These are phyloP conservation scores for Tremella fuciformis DNA, from an alignment of 768 basidiomycete species.

Conservation along the genomic window DNA sequence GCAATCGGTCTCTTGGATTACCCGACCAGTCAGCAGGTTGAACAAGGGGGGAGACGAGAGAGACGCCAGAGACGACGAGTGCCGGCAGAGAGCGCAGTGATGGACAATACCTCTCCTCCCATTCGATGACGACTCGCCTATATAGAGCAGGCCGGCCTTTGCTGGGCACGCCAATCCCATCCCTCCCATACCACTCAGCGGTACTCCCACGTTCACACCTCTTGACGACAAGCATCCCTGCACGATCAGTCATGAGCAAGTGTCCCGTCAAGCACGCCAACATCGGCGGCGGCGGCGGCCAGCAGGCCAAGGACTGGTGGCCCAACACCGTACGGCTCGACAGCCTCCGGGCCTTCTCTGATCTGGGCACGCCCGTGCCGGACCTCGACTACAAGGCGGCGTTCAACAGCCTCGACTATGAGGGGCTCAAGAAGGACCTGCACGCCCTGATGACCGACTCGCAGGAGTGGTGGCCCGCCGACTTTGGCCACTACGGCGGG, in stretches of 20 bases:
- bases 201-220: no score
- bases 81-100: no score
- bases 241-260: background rate
- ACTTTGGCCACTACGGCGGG: conserved; percentile 14
- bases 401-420: conserved; percentile 12
- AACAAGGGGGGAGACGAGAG: no score
- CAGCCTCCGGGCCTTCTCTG: conserved; percentile 5
- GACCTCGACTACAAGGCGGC: conserved; percentile 5
- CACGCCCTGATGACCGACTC: conserved; percentile 13
- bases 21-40: no score
- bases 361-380: background rate
- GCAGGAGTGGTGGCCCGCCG: conserved; percentile 14
- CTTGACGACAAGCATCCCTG: no score
- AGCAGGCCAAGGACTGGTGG: conserved; percentile 15
- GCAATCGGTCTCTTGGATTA: no score
- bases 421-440: conserved; percentile 15
- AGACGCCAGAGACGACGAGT: no score
- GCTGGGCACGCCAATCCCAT: no score
- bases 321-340: conserved; percentile 5
- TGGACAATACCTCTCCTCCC: no score
- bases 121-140: no score
- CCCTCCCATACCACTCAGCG: no score
- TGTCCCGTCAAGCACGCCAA: conserved; percentile 13
- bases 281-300: conserved; percentile 7
- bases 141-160: no score